Evolutionary conservation across 805 yeast species (phyloP).

Genomic region (Pichia membranifaciens): DNA sequence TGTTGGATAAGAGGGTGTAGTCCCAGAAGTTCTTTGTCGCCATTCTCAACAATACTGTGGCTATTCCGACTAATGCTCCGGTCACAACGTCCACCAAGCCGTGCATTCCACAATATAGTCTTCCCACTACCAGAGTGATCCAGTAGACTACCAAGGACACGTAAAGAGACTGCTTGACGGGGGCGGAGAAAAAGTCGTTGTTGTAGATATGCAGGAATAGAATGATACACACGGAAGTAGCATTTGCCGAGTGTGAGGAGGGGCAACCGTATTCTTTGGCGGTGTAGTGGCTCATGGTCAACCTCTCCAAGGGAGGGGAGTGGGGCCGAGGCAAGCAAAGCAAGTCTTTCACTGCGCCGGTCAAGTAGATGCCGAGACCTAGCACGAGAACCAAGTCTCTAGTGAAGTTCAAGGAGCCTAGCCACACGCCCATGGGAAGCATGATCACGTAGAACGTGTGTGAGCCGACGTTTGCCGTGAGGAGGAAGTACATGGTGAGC

Average conservation of each 20-base stretch:
- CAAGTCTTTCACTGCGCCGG: slow-evolving; percentile 77
- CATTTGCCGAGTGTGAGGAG: slow-evolving; percentile 90
- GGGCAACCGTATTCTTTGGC: slow-evolving; percentile 95
- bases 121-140: slow-evolving; percentile 63
- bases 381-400: slow-evolving; percentile 55
- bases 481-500: slow-evolving; percentile 73
- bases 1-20: slow-evolving; percentile 30
- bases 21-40: slow-evolving; percentile 41
- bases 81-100: slow-evolving; percentile 71
- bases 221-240: slow-evolving; percentile 69
- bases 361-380: slow-evolving; percentile 64
- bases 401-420: slow-evolving; percentile 52
- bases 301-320: slow-evolving; percentile 86
- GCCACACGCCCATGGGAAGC: slow-evolving; percentile 83
- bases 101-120: slow-evolving; percentile 97
- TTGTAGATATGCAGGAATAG: slow-evolving; percentile 23
- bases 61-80: slow-evolving; percentile 62
- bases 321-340: slow-evolving; percentile 88
- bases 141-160: slow-evolving; percentile 42
- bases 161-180: slow-evolving; percentile 6
- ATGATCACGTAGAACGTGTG: slow-evolving; percentile 90
- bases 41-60: slow-evolving; percentile 43
- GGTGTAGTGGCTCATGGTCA: slow-evolving; percentile 87
- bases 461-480: slow-evolving; percentile 84
- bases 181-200: neutral